These are phyloP conservation scores for Rhodotorula sp. DNA, from an alignment of 1,284 basidiomycete genomes.

Conservation along the genomic window DNA sequence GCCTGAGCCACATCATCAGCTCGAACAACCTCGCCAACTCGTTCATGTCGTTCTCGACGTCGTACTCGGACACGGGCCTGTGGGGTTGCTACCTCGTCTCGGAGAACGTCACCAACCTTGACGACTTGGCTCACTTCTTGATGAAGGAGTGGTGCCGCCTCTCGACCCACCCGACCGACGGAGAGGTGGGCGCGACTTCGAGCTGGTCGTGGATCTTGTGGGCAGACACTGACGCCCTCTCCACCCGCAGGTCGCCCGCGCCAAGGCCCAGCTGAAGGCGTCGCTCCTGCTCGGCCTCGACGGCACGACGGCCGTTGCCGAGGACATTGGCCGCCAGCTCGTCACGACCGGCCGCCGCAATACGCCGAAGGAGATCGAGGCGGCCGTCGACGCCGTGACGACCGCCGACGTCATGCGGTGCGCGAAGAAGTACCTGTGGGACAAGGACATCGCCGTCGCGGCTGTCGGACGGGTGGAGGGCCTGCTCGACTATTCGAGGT, in stretches of 20 bases:
- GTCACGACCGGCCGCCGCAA: slow-evolving; percentile 85
- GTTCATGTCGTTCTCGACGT: slow-evolving; percentile 99
- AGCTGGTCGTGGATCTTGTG: neutral
- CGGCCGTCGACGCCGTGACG: slow-evolving; percentile 83
- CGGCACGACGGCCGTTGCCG: slow-evolving; percentile 92
- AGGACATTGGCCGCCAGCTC: slow-evolving; percentile 96
- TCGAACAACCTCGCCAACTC: slow-evolving; percentile 96
- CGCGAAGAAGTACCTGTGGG: slow-evolving; percentile 68
- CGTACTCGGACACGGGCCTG: slow-evolving; percentile 98
- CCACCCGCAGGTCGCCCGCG: slow-evolving; percentile 61
- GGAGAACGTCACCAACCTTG: slow-evolving; percentile 89
- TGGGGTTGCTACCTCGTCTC: slow-evolving; percentile 98
- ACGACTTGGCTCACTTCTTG: slow-evolving; percentile 92
- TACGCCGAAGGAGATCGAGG: slow-evolving; percentile 92
- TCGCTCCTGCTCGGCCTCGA: slow-evolving; percentile 85
- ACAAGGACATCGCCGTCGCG: slow-evolving; percentile 67
- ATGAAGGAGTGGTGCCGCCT: slow-evolving; percentile 96
- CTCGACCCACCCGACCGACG: slow-evolving; percentile 74
- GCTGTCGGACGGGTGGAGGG: slow-evolving; percentile 84
- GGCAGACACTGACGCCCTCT: slow-evolving; percentile 50
- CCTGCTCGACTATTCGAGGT: slow-evolving; percentile 52
- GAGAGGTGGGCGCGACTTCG: slow-evolving; percentile 5
- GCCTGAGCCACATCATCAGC: slow-evolving; percentile 87
- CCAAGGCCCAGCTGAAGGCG: slow-evolving; percentile 97
- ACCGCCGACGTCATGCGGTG: slow-evolving; percentile 89